Evolutionary conservation across 352 stramenopile genomes (phyloP), one percentile per base, ranked within the genome.

Genomic region (Albugo candida): DNA sequence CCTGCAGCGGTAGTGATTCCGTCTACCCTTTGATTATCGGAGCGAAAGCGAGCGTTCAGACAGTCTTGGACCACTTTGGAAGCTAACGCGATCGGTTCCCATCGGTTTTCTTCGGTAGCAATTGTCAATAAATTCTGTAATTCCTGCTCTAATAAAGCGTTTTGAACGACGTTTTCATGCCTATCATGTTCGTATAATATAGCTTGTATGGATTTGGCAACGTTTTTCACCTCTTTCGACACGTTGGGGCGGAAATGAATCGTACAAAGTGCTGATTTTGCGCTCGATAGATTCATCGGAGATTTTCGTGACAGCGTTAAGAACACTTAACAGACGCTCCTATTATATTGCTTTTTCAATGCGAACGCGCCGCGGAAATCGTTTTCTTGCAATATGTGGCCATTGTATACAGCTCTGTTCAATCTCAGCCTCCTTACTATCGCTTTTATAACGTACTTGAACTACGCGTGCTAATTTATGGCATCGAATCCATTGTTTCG

Each of bases 51-150:
- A 8, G 24, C 24, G 8, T 31, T 31, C 24, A 31, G 24, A 31
- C 24, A 31, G 3, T 31, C 24, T 8, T 31, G 24, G 24, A 31
- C 24, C 14, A 84, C 63, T 6, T 76, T 69, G 10, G 63, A 54
- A 20, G 73, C 68, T 1, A 88, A 72, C 1, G 75, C 75, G 31
- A 83, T 31, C n/a, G 74, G 65, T 48, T 88, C 75, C 75, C 75
- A 88, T 35, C 75, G 68, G 49, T 79, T 67, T 31, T 68, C 63
- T 31, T 31, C 8, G 24, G 24, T 31, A 31, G 24, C 24, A 31
- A 31, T 3, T 8, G 3, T 8, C 24, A 31, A 31, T 31, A 84
- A 58, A 48, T 55, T 78, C 51, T 59, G 52, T 8, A 84, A 58
- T 18, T 70, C 58, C 21, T 74, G 53, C 24, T 81, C 55, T 4